phyloP scores from a whole-genome alignment of 371 early-diverging fungal genomes.

The Mortierella sp. region DNA sequence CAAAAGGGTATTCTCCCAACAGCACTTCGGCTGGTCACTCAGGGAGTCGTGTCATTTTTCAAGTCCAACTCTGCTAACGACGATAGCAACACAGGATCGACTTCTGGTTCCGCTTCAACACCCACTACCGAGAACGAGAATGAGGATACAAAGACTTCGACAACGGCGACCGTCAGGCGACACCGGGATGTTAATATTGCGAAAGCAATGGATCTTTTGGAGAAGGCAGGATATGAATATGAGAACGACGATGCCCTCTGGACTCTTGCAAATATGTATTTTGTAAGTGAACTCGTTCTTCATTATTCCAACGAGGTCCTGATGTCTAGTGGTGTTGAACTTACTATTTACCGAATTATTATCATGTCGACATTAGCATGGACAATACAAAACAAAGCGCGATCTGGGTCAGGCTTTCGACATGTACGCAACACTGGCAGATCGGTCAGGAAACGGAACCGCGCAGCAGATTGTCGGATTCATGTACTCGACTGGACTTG shows the following conservation, averaged over 20 bases:
- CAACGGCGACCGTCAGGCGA: conserved; percentile 10
- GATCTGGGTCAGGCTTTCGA: conserved; percentile 71
- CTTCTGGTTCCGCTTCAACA: conserved; percentile 14
- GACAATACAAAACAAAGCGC: conserved; percentile 69
- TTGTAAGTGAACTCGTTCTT: conserved; percentile 49
- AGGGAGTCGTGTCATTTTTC: conserved; percentile 46
- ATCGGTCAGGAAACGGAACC: conserved; percentile 79
- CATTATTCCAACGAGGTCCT: background rate
- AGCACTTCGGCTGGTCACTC: conserved; percentile 47
- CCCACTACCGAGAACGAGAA: conserved; percentile 4
- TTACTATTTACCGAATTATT: background rate
- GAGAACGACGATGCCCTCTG: conserved; percentile 60
- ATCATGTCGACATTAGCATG: conserved; percentile 54
- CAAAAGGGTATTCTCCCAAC: conserved; percentile 50
- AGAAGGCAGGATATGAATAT: conserved; percentile 53
- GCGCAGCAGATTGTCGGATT: conserved; percentile 93
- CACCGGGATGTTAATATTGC: conserved; percentile 43
- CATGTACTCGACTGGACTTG: conserved; percentile 92
- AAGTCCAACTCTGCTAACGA: conserved; percentile 17
- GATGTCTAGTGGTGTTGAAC: background rate
- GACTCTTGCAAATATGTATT: conserved; percentile 64
- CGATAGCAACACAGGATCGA: background rate
- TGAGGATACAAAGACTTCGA: background rate
- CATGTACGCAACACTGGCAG: conserved; percentile 71
- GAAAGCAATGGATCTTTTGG: conserved; percentile 57